Percentiles rank a stretch among this genome's conserved stretches.
These are phyloP conservation scores for Penicillium capsulatum DNA, from an alignment of 2,329 filamentous ascomycete genomes.

Conservation along the genomic window DNA sequence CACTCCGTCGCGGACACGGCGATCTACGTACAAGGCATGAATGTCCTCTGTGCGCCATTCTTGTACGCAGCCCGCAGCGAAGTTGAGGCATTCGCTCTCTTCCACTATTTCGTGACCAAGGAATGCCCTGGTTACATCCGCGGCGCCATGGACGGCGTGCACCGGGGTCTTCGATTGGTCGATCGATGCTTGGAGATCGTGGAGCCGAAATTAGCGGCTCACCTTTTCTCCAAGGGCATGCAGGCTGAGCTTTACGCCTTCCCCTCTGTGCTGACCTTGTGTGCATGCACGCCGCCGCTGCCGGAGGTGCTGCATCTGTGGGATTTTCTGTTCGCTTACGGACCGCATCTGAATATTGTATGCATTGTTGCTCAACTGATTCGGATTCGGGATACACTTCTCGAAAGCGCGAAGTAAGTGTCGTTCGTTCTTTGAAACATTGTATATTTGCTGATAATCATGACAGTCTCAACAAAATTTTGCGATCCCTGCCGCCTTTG, in stretches of 20 bases:
- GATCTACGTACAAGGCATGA: conserved; percentile 98
- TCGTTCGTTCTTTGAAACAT: conserved; percentile 6
- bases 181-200: conserved; percentile 90
- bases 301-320: conserved; percentile 89
- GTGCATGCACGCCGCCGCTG: conserved; percentile 89
- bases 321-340: conserved; percentile 97
- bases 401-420: conserved; percentile 73
- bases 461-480: conserved; percentile 80
- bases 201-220: conserved; percentile 78
- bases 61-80: conserved; percentile 92
- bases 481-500: conserved; percentile 80
- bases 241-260: conserved; percentile 96
- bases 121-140: conserved; percentile 93
- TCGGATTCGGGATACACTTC: conserved; percentile 76
- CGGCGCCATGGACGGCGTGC: conserved; percentile 95
- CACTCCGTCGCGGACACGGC: conserved; percentile 60
- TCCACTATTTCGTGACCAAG: conserved; percentile 77
- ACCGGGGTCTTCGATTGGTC: conserved; percentile 83
- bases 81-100: conserved; percentile 87
- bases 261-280: conserved; percentile 87
- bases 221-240: conserved; percentile 80
- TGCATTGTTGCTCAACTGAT: conserved; percentile 96
- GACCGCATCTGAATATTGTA: conserved; percentile 87
- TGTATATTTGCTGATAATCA: conserved; percentile 9
- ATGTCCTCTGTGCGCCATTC: conserved; percentile 92